Percentiles rank a stretch among this genome's conserved stretches.
Conservation (phyloP, 2,329 filamentous ascomycete genomes). For the Huntiella bhutanensis region DNA sequence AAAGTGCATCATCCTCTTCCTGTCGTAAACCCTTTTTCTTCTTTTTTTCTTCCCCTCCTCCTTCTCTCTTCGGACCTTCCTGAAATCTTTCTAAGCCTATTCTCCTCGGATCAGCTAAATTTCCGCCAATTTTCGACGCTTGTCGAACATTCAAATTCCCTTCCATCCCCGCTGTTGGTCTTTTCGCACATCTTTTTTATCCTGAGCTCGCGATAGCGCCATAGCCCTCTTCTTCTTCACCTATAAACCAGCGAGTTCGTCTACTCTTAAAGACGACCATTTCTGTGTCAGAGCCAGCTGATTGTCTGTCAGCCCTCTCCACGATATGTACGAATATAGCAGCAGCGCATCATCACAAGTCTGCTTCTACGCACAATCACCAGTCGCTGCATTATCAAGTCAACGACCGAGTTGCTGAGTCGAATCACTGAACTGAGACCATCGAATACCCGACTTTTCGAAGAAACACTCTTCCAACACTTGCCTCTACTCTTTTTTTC, state of each 20-base stretch:
- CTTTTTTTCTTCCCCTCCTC: neutral
- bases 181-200: neutral
- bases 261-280: too few species aligned
- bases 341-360: constrained; percentile 6
- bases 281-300: neutral
- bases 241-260: neutral
- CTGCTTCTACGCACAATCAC: constrained; percentile 9
- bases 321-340: constrained; percentile 10
- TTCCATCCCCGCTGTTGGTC: neutral
- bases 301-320: constrained; percentile 1
- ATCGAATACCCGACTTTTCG: neutral
- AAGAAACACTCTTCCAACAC: neutral
- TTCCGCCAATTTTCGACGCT: too few species aligned
- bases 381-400: constrained; percentile 3
- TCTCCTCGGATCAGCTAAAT: too few species aligned
- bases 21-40: neutral
- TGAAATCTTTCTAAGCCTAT: neutral
- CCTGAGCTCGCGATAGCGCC: neutral
- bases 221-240: neutral
- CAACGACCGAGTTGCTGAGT: constrained; percentile 8
- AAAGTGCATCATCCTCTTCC: neutral
- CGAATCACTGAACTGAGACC: neutral
- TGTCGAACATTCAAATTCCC: neutral
- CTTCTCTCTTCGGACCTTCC: neutral
- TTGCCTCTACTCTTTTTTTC: neutral